Evolutionary conservation across 495 filamentous ascomycete species (phyloP), one percentile per base, ranked within the genome.

Genomic region (Podospora didyma): DNA sequence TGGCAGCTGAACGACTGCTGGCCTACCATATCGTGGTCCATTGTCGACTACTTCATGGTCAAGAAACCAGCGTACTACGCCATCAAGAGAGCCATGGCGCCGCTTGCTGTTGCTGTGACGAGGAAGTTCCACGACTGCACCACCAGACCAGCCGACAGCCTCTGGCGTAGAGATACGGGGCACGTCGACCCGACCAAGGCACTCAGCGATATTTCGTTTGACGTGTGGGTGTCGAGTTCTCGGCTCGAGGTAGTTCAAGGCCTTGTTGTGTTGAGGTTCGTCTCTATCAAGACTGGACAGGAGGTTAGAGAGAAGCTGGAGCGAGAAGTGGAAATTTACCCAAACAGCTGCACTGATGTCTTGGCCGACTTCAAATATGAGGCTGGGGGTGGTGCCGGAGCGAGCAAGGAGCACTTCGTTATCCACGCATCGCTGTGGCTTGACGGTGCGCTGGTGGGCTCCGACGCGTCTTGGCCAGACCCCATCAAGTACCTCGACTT

Each of bases 1-100:
- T 96, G 92, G 92, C 92, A 96, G 67, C 69, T 94, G 45, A 96
- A 96, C 57, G 92, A 96, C 71, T 92, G 89, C 69, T 96, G 89
- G 90, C 89, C 91, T 1, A 84, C 81, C 7, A 90, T 85, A 54
- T 89, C 83, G 3, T 89, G 89, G 88, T 79, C 88, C 1, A 83
- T 94, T 45, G 85, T 85, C 7, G 90, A 95, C 67, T 90, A 90
- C 62, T 87, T 84, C 65, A 72, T 86, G 49, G 76, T 88, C 7
- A 86, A 84, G 22, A 95, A 95, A 68, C 82, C 86, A 2, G 85
- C 86, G 3, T 95, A 85, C 71, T 94, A 89, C 61, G 82, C 88
- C 3, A 86, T 91, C 46, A 81, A 83, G 66, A 76, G 89, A 6
- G 86, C 85, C 1, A 60, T 93, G 59, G 82, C 78, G 16, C 82